These are phyloP conservation scores for Aspergillus ostianus DNA, from an alignment of 495 filamentous ascomycete species.

Conservation along the genomic window DNA sequence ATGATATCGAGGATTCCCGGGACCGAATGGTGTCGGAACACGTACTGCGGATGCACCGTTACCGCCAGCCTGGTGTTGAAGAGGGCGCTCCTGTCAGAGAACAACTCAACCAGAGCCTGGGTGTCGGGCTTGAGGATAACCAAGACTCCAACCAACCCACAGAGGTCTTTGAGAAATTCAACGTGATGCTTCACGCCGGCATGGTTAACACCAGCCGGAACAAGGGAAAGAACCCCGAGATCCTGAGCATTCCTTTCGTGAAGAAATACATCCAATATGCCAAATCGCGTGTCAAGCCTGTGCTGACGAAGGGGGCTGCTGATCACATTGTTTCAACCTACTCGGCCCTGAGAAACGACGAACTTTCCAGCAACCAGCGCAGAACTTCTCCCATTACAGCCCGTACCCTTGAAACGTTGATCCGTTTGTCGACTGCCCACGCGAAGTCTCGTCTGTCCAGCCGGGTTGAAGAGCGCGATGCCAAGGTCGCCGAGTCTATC, in stretches of 20 bases:
- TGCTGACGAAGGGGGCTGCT: slow-evolving; percentile 88
- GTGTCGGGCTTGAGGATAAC: slow-evolving; percentile 82
- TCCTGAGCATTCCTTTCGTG: slow-evolving; percentile 97
- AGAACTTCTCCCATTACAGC: slow-evolving; percentile 94
- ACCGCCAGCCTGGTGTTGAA: slow-evolving; percentile 89
- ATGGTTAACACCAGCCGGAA: slow-evolving; percentile 74
- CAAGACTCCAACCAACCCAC: slow-evolving; percentile 70
- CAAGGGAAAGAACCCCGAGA: slow-evolving; percentile 72
- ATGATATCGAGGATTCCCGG: slow-evolving; percentile 91
- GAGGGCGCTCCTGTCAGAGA: slow-evolving; percentile 95
- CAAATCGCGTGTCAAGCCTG: slow-evolving; percentile 85
- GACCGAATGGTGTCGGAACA: slow-evolving; percentile 94
- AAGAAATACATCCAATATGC: slow-evolving; percentile 99
- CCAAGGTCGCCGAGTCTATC: slow-evolving; percentile 83
- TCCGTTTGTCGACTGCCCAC: slow-evolving; percentile 94
- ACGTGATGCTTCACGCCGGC: slow-evolving; percentile 91
- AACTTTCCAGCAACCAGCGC: slow-evolving; percentile 89
- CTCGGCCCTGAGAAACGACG: slow-evolving; percentile 91
- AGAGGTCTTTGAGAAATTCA: slow-evolving; percentile 94
- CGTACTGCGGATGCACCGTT: slow-evolving; percentile 95
- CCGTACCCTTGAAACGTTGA: slow-evolving; percentile 94
- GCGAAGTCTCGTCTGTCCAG: slow-evolving; percentile 91
- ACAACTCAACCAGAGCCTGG: slow-evolving; percentile 77
- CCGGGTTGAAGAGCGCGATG: slow-evolving; percentile 90
- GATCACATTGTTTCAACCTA: slow-evolving; percentile 93